Evolutionary conservation across 257 asterid genomes (phyloP).

Genomic region (Thymus quinquecostatus): DNA sequence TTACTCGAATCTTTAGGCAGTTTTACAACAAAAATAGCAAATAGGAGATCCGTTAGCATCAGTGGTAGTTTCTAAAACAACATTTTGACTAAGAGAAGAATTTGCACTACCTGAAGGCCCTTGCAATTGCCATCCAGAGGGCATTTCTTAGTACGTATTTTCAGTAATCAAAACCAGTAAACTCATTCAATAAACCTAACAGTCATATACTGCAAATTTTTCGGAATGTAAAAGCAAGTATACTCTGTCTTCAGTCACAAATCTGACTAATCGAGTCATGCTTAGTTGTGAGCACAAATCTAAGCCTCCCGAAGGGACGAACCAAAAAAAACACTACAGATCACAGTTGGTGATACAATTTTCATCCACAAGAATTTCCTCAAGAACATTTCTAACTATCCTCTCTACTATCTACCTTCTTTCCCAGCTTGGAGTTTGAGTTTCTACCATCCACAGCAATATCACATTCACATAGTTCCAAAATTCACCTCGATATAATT

Average conservation of each 20-base stretch:
- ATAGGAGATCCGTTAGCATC: constrained; percentile 32
- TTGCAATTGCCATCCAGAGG: constrained; percentile 57
- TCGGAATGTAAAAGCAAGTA: neutral
- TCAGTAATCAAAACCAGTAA: neutral
- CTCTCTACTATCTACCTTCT: too few relatives aligned
- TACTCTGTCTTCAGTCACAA: neutral
- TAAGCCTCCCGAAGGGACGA: neutral
- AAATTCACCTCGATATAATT: neutral
- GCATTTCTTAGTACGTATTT: neutral
- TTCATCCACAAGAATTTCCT: neutral
- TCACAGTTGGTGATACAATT: constrained; percentile 2
- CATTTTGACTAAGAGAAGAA: constrained; percentile 27
- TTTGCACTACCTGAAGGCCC: constrained; percentile 54
- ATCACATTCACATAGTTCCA: too few relatives aligned
- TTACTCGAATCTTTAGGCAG: constrained; percentile 47
- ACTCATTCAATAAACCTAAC: neutral
- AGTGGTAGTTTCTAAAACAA: constrained; percentile 25
- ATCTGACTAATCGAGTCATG: neutral
- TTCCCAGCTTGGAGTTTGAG: neutral
- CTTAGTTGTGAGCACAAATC: neutral
- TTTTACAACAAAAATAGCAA: constrained; percentile 33
- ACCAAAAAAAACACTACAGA: neutral
- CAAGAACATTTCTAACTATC: neutral
- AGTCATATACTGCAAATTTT: neutral
- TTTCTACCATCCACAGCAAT: neutral